Percentiles rank a stretch among this genome's conserved stretches.
These are phyloP conservation scores for Metschnikowia amazonensis DNA, from an alignment of 805 yeast species.

Conservation along the genomic window DNA sequence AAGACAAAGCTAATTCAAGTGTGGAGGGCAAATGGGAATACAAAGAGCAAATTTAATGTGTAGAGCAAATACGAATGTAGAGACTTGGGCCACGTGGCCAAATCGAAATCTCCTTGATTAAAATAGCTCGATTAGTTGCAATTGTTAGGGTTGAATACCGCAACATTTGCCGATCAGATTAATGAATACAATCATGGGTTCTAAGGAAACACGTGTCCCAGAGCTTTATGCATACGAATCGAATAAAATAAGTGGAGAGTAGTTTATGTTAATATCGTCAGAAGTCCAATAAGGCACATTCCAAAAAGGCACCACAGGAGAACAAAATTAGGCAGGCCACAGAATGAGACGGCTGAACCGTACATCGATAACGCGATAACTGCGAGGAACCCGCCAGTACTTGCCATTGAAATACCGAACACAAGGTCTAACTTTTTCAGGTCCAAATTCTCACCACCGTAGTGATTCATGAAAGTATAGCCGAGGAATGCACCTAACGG, in stretches of 20 bases:
- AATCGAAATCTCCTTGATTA: background rate
- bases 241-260: background rate
- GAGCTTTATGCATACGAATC: background rate
- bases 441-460: slow-evolving; percentile 28
- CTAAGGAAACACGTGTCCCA: background rate
- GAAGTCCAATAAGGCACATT: slow-evolving; percentile 50
- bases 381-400: slow-evolving; percentile 80
- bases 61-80: no score
- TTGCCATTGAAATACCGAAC: slow-evolving; percentile 60
- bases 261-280: slow-evolving; percentile 23
- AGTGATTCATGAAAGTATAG: slow-evolving; percentile 38
- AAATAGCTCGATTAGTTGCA: background rate
- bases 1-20: no score
- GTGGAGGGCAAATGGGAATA: background rate
- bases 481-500: slow-evolving; percentile 87
- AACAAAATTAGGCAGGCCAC: slow-evolving; percentile 58
- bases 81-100: background rate
- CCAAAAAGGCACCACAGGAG: slow-evolving; percentile 61
- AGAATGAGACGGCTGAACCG: slow-evolving; percentile 70
- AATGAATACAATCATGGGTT: background rate
- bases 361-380: slow-evolving; percentile 86
- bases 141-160: background rate
- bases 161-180: background rate
- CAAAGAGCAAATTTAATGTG: background rate
- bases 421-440: slow-evolving; percentile 32